Base-by-base conservation (phyloP, 2,329 filamentous ascomycete genomes). In the Pyricularia sp. region DNA sequence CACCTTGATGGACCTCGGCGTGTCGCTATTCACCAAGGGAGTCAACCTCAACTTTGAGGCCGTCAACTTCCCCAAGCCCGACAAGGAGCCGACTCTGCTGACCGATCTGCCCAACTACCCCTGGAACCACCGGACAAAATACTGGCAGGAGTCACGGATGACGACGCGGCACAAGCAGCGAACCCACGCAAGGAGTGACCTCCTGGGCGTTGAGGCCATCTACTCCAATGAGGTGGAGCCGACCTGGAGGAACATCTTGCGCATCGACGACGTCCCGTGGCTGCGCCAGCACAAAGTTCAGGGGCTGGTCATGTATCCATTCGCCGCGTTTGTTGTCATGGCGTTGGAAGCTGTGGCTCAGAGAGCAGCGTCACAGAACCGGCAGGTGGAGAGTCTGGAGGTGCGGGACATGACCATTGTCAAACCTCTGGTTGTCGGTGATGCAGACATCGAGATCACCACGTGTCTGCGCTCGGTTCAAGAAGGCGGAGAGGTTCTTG, bases 261-360 rank as follows among this genome's bases (percentile, higher is more conserved):
- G 75, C 12, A 68, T 78, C 0, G 78, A 81, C 53, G 79, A 82
- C 65, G 69, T 82, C 0, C 82, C 86, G 1, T 88, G 86, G 76
- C 75, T 85, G 6, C 77, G 81, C 60, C 81, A 86, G 68, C 85
- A 87, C 73, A 75, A 74, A 65, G 81, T 87, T 72, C 82, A 86
- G 68, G 82, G 79, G 12, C 72, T 84, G 33, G 79, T 78, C 2
- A 78, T 84, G 40, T 85, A 83, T 70, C 82, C 84, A 31, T 76
- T 83, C 44, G 77, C 81, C 1, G 84, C 80, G 2, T 82, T 79
- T 64, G 70, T 84, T 3, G 76, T 78, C 31, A 82, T 86, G 78
- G 79, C 76, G 0, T 67, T 81, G 0, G 81, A 83, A 67, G 81
- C 80, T 2, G 76, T 75, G 8, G 68, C 71, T 2, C 79, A 79